A percentile compares a stretch with the other conserved stretches of the same genome.
These are phyloP conservation scores for Lentinula aciculospora DNA, from an alignment of 768 basidiomycete genomes.

Conservation along the genomic window DNA sequence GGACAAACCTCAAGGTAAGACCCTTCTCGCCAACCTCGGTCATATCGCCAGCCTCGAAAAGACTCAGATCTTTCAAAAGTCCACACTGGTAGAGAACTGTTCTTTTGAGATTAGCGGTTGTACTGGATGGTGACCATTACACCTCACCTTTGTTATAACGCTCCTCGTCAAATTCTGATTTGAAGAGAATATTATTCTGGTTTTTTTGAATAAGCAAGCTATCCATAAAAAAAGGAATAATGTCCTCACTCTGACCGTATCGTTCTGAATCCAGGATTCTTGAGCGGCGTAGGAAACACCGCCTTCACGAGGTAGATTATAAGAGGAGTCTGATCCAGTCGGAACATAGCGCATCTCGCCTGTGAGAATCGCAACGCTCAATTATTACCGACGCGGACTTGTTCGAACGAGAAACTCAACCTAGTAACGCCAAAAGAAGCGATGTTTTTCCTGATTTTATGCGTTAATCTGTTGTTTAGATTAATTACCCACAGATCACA, in stretches of 20 bases:
- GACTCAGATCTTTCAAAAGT: constrained; percentile 35
- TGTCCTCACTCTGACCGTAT: constrained; percentile 38
- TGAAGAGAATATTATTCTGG: constrained; percentile 46
- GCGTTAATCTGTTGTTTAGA: neutral
- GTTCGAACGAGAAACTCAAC: constrained; percentile 17
- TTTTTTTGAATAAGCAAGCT: neutral
- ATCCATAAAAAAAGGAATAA: neutral
- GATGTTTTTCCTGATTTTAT: constrained; percentile 35
- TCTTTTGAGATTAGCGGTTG: neutral
- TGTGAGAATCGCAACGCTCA: neutral
- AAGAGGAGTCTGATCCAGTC: constrained; percentile 34
- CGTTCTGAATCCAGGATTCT: constrained; percentile 61
- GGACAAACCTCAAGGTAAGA: constrained; percentile 30
- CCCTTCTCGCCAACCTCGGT: constrained; percentile 53
- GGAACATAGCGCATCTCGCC: constrained; percentile 43
- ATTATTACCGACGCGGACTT: neutral
- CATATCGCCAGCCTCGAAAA: constrained; percentile 42
- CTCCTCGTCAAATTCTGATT: constrained; percentile 31
- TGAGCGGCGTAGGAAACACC: constrained; percentile 62
- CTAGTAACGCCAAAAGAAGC: constrained; percentile 42
- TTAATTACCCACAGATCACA: neutral
- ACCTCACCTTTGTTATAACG: constrained; percentile 32
- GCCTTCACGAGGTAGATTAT: constrained; percentile 45
- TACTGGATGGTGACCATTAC: neutral
- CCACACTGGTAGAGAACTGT: constrained; percentile 33